phyloP scores from a whole-genome alignment of 495 filamentous ascomycete genomes.

The Astrothelium macrocarpum region DNA sequence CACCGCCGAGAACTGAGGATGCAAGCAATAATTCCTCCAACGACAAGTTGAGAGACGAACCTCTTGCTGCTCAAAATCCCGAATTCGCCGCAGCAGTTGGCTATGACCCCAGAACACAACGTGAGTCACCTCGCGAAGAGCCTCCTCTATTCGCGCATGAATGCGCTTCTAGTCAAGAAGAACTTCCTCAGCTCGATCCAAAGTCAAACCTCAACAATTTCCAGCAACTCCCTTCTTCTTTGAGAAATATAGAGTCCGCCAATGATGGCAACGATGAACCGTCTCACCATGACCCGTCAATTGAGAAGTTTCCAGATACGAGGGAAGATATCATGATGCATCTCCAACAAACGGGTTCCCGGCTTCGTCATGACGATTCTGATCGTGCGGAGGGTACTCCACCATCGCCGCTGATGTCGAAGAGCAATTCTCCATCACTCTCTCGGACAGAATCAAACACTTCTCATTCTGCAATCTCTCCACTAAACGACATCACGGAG shows the following conservation, averaged over 20 bases:
- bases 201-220: not conserved
- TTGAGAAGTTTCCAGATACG: not conserved
- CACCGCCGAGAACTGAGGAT: not conserved
- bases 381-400: not conserved
- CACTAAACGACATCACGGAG: not conserved
- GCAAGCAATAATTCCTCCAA: not conserved
- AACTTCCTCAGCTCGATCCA: not conserved
- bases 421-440: not conserved
- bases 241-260: not conserved
- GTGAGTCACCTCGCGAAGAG: not conserved
- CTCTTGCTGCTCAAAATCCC: not conserved
- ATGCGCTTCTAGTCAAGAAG: conserved; percentile 1
- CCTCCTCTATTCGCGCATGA: not conserved
- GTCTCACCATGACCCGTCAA: not conserved
- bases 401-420: not conserved
- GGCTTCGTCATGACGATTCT: not conserved
- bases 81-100: not conserved
- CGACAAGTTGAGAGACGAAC: not conserved
- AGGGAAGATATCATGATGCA: conserved; percentile 4
- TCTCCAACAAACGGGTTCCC: not conserved
- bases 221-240: not conserved
- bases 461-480: not conserved
- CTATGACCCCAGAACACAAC: not conserved
- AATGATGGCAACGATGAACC: not conserved
- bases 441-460: not conserved